phyloP scores from a whole-genome alignment of 2,329 filamentous ascomycete genomes.

The Ceratocystis harringtonii region DNA sequence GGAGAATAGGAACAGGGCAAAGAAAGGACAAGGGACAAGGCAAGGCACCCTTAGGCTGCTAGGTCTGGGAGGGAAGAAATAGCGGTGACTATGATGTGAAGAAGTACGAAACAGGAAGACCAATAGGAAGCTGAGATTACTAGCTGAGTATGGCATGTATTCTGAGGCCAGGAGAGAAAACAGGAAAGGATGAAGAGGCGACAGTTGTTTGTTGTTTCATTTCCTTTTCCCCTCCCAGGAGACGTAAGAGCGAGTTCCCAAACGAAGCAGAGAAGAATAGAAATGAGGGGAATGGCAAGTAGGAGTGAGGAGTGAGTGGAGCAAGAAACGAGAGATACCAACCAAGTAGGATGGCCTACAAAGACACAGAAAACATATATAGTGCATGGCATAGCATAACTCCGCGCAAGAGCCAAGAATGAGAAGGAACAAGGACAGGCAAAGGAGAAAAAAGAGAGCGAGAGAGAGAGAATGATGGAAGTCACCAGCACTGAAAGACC shows the following conservation, averaged over 20 bases:
- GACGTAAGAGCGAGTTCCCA: neutral
- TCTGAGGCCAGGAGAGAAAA: neutral
- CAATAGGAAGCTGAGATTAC: neutral
- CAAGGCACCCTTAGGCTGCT: too few species aligned
- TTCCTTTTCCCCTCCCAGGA: neutral
- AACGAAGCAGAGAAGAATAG: neutral
- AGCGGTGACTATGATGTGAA: neutral
- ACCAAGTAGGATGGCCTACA: neutral
- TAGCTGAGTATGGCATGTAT: neutral
- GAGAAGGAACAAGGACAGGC: neutral
- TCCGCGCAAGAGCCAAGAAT: neutral
- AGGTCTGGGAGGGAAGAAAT: neutral
- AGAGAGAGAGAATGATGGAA: neutral
- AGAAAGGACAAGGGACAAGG: neutral
- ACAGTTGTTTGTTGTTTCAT: neutral
- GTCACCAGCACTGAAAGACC: neutral
- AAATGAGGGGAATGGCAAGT: neutral
- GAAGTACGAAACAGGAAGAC: neutral
- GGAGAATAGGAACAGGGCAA: neutral
- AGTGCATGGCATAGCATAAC: neutral
- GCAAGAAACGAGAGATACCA: neutral
- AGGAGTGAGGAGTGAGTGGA: neutral
- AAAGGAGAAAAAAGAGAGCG: neutral
- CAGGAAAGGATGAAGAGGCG: neutral
- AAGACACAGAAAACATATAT: neutral